Evolutionary conservation across 371 early-diverging fungal species (phyloP).

Genomic region (Sporodiniella umbellata): DNA sequence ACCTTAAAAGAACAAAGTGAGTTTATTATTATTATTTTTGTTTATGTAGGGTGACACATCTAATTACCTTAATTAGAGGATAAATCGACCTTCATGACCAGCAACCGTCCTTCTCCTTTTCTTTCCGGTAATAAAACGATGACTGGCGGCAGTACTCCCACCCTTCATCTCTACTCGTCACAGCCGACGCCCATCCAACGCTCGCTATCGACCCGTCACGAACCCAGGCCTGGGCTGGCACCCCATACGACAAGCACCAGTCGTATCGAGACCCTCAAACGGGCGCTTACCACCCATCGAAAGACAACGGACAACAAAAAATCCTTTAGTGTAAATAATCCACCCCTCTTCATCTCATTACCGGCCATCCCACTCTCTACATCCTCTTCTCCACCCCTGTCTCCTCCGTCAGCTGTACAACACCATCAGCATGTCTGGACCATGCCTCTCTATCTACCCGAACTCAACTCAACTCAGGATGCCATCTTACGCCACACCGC

Average conservation of each 20-base stretch:
- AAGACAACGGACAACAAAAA: constrained; percentile 3
- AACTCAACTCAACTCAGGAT: constrained; percentile 14
- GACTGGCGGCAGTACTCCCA: not conserved
- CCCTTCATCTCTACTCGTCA: not conserved
- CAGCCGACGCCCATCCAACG: not conserved
- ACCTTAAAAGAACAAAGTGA: not conserved
- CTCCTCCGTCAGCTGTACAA: constrained; percentile 10
- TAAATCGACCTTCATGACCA: not conserved
- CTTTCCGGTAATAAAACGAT: not conserved
- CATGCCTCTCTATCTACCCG: constrained; percentile 12
- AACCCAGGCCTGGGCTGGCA: not conserved
- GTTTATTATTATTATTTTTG: not conserved
- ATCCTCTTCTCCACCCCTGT: constrained; percentile 19
- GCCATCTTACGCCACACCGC: constrained; percentile 16
- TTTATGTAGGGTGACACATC: not conserved
- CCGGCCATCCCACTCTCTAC: constrained; percentile 7
- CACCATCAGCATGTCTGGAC: constrained; percentile 9
- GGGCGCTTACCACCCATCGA: constrained; percentile 18
- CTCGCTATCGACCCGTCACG: not conserved
- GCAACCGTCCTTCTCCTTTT: constrained; percentile 1
- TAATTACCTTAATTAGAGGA: not conserved
- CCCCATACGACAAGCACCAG: not conserved
- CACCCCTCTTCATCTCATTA: constrained; percentile 13
- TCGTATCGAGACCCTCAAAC: constrained; percentile 11
- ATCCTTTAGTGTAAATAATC: constrained; percentile 5